Base-by-base conservation (phyloP, 768 basidiomycete species). In the Serpula lacrymans region DNA sequence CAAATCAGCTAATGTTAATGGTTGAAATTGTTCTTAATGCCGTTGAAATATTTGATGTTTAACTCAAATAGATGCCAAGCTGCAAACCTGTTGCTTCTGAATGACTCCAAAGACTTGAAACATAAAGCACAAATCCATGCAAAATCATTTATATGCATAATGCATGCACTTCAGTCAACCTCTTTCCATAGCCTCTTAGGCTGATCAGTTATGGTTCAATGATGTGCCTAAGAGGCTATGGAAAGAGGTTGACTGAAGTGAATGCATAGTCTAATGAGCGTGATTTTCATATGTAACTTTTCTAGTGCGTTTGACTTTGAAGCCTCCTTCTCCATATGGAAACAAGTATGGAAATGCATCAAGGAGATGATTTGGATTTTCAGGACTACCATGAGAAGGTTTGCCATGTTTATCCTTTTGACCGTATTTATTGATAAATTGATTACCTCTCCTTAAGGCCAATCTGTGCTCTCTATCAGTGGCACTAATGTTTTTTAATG, bases 301-400 rank as follows among this genome's bases (percentile, higher is more conserved):
- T 0, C 16, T 17, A 3, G n/a, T 17, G n/a, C 55, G 26, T 1
- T 42, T 37, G 0, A 49, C 49, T 42, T 69, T 65, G 21, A 67
- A 41, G 0, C 62, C 67, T 0, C 67, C 67, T 14, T 23, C 12
- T 2, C 63, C 68, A 47, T 63, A 68, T 0, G 68, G 68, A 42
- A 65, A 69, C 0, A 67, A 49, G 0, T 35, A 37, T 0, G 64
- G 65, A 33, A 65, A 69, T 9, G 52, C 34, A 1, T 59, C 62
- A 10, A 64, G 41, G 0, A 63, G 27, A 32, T 62, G 62, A 37
- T 64, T 63, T 0, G 57, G 49, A 32, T 60, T 47, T 11, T 47
- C 41, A 0, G 51, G 42, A 11, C 53, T 57, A 2, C 57, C 60
- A 16, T 56, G 47, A 13, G 32, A 49, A n/a, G 49, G n/a, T 13